A percentile compares a stretch with the other conserved stretches of the same genome.
Conservation (phyloP, 2,329 filamentous ascomycete genomes). For the Aureobasidium mangrovei region DNA sequence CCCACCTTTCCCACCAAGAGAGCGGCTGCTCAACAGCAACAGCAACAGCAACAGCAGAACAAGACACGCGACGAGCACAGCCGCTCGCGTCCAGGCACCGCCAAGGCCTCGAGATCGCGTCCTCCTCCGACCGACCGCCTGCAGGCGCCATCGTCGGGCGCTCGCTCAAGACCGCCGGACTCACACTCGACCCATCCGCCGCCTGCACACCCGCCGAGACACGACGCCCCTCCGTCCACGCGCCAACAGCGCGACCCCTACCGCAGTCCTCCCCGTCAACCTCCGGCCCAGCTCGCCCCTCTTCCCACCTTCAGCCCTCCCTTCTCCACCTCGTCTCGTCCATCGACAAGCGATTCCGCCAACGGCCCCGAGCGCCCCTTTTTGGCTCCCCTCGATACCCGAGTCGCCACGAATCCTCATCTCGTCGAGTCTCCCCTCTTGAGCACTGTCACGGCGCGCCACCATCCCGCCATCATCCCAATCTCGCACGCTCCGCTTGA, state of each 20-base stretch:
- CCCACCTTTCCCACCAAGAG: conserved; percentile 35
- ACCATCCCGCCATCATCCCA: conserved; percentile 5
- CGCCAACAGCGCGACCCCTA: background rate
- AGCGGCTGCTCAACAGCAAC: conserved; percentile 22
- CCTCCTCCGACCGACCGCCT: background rate
- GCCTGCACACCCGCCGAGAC: background rate
- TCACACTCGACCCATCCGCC: background rate
- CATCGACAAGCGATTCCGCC: conserved; percentile 6
- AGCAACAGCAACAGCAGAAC: background rate
- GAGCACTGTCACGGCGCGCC: conserved; percentile 2
- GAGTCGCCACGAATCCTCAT: background rate
- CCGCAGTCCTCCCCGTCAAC: background rate
- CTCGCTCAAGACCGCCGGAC: background rate
- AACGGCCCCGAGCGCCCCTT: background rate
- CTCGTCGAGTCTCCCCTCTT: background rate
- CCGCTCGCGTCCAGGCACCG: background rate
- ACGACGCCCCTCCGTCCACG: background rate
- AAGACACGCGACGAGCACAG: background rate
- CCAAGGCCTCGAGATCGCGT: background rate
- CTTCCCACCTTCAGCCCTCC: background rate
- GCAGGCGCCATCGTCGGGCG: too few relatives aligned
- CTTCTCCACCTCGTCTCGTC: background rate
- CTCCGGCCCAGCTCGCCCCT: background rate
- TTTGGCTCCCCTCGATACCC: conserved; percentile 1
- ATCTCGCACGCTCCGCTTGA: background rate